These are phyloP conservation scores for Ichthyophonus hoferi DNA, from an alignment of 208 protist genomes.

Conservation along the genomic window DNA sequence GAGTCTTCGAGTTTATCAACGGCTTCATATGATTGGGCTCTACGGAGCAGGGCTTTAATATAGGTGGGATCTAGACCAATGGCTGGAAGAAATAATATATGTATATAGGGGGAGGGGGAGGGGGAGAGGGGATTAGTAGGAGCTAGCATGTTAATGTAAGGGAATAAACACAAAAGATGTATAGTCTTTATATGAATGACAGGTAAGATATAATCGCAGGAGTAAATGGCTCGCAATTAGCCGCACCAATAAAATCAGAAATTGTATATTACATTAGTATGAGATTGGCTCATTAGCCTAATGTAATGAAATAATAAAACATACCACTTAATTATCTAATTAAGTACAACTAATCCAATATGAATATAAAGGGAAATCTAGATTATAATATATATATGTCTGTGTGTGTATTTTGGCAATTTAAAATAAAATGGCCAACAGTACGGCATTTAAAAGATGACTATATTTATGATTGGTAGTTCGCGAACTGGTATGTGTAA, in stretches of 20 bases:
- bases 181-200: not conserved
- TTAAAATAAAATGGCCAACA: too few species aligned
- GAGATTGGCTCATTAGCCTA: not conserved
- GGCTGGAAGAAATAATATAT: not conserved
- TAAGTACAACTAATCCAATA: too few species aligned
- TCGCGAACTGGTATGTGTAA: too few species aligned
- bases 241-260: too few species aligned
- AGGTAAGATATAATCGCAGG: not conserved
- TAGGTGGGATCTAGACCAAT: not conserved
- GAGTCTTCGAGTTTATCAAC: not conserved
- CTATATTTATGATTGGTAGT: too few species aligned
- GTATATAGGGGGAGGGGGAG: not conserved
- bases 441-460: too few species aligned
- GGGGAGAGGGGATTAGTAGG: not conserved
- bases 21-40: conserved; percentile 11
- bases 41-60: not conserved
- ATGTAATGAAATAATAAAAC: not conserved
- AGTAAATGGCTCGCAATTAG: not conserved
- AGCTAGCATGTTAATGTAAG: not conserved
- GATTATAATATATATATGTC: too few species aligned
- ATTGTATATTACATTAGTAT: too few species aligned
- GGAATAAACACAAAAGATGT: not conserved
- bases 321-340: not conserved
- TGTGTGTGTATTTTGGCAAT: too few species aligned
- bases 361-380: too few species aligned